Conservation (phyloP, 1,139 yeast genomes). For the Yamadazyma dushanensis region DNA sequence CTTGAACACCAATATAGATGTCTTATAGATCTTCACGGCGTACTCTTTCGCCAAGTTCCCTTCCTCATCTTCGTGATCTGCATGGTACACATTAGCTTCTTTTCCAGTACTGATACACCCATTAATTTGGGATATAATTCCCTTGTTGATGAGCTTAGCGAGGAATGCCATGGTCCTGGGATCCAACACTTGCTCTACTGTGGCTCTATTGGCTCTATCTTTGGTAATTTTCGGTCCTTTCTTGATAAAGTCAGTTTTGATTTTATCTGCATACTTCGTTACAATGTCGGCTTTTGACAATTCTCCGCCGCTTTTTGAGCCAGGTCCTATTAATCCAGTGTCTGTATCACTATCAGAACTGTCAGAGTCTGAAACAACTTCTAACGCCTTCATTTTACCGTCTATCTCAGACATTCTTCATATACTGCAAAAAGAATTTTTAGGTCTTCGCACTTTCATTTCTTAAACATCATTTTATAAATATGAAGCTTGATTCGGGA, state of each 20-base stretch:
- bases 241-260: slow-evolving; percentile 62
- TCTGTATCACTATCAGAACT: slow-evolving; percentile 13
- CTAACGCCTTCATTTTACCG: slow-evolving; percentile 1
- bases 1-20: slow-evolving; percentile 92
- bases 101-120: slow-evolving; percentile 97
- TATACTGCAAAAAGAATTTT: slow-evolving; percentile 1
- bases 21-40: slow-evolving; percentile 94
- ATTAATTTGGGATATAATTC: slow-evolving; percentile 79
- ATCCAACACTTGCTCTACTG: slow-evolving; percentile 94
- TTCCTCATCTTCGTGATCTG: slow-evolving; percentile 62
- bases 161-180: slow-evolving; percentile 88
- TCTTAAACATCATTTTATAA: not conserved
- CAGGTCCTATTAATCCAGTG: slow-evolving; percentile 7
- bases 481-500: slow-evolving; percentile 3
- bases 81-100: slow-evolving; percentile 97
- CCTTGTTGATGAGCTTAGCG: slow-evolving; percentile 77
- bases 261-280: slow-evolving; percentile 60
- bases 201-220: slow-evolving; percentile 92
- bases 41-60: slow-evolving; percentile 47
- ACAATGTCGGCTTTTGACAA: slow-evolving; percentile 59
- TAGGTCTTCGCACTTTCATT: slow-evolving; percentile 5
- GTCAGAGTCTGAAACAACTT: slow-evolving; percentile 4
- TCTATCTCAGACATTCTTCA: slow-evolving; percentile 1
- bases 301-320: not conserved
- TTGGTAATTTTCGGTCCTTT: slow-evolving; percentile 58